Evolutionary conservation across 495 filamentous ascomycete genomes (phyloP), one percentile per base, ranked within the genome.

Genomic region (Delitschia confertaspora): DNA sequence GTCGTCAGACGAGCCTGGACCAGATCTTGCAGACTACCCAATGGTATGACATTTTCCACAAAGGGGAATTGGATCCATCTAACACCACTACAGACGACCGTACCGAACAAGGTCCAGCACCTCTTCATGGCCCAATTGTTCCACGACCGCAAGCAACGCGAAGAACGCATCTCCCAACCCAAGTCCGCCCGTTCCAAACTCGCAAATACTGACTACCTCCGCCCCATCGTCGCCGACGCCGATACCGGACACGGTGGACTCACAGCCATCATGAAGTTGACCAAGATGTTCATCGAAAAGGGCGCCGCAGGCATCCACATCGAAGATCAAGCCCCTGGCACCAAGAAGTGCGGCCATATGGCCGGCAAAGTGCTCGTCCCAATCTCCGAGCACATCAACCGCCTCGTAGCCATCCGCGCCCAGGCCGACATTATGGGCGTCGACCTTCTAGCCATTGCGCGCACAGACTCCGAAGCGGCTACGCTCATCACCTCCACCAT

Each of bases 321-420:
- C 51, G 91, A 98, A 66, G 91, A 98, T 60, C 91, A 98, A 66
- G 91, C 91, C 7, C 89, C 91, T 1, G 91, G 91, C 29, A 98
- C 91, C 26, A 98, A 98, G 78, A 98, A 98, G 72, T 98, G 91
- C 60, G 91, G 91, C 42, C 91, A 98, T 67, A 98, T 98, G 91
- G 91, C 91, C 50, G 91, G 91, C 55, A 98, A 98, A 71, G 91
- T 98, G 22, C 74, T 98, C 34, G 91, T 98, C 37, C 91, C 91
- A 26, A 93, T 96, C 64, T 82, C 77, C 68, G 91, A 98, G 68
- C 91, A 98, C 69, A 94, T 96, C 73, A 98, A 96, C 71, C 83
- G 91, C 19, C 74, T 98, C 14, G 87, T 98, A 24, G 88, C 91
- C 53, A 95, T 98, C 64, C 80, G 91, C 47, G 91, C 91, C 6